Evolutionary conservation across 1,139 yeast genomes (phyloP).

Genomic region (Saccharomyces uvarum): DNA sequence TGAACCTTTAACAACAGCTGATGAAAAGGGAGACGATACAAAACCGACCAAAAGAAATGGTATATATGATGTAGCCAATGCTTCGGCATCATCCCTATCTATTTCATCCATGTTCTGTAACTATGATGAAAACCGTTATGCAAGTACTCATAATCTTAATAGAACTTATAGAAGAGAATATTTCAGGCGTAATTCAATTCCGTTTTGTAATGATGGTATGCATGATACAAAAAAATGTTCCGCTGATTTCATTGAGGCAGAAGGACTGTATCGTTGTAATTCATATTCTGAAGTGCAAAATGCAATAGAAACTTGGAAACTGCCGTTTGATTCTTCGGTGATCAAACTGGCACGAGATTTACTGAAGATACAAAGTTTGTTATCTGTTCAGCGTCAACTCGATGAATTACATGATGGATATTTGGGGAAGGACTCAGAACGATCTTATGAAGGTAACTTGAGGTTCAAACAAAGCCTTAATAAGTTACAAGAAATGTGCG

Average conservation of each 20-base stretch:
- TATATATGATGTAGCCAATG: slow-evolving; percentile 3
- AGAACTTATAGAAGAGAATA: slow-evolving; percentile 19
- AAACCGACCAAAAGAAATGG: not conserved
- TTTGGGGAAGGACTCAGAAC: slow-evolving; percentile 18
- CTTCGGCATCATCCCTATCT: slow-evolving; percentile 17
- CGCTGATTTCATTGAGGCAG: not conserved
- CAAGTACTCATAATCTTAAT: slow-evolving; percentile 14
- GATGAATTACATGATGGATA: slow-evolving; percentile 19
- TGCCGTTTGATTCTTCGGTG: slow-evolving; percentile 30
- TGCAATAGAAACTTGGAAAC: slow-evolving; percentile 30
- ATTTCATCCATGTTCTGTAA: slow-evolving; percentile 27
- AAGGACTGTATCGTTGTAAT: slow-evolving; percentile 22
- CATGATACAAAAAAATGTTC: not conserved
- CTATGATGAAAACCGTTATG: slow-evolving; percentile 20
- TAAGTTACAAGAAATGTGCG: not conserved
- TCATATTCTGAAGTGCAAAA: slow-evolving; percentile 44
- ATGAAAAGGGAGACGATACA: not conserved
- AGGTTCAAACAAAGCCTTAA: not conserved
- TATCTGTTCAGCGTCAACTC: slow-evolving; percentile 1
- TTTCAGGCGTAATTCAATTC: slow-evolving; percentile 22
- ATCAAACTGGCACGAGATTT: slow-evolving; percentile 29
- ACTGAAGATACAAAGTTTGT: slow-evolving; percentile 9
- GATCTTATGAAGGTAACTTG: not conserved
- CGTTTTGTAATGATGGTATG: slow-evolving; percentile 14
- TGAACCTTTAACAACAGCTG: not conserved